These are phyloP conservation scores for Wickerhamiella dianesei DNA, from an alignment of 805 yeast species.

Conservation along the genomic window DNA sequence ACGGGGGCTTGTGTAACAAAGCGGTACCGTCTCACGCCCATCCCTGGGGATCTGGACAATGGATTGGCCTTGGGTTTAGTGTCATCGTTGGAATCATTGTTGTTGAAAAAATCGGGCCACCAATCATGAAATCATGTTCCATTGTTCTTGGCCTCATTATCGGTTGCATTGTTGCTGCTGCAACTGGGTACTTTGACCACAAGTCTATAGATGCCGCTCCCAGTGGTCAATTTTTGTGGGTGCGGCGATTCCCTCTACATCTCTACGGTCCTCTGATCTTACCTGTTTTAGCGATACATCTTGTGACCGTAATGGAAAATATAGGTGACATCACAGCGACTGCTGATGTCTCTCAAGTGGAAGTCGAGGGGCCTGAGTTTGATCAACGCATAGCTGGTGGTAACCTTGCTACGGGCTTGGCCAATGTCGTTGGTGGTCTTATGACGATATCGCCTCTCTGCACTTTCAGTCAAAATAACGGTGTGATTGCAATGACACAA, in stretches of 20 bases:
- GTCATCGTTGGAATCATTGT: slow-evolving; percentile 59
- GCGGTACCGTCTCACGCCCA: slow-evolving; percentile 31
- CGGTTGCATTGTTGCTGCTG: slow-evolving; percentile 86
- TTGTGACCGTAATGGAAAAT: slow-evolving; percentile 78
- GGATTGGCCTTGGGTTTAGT: slow-evolving; percentile 70
- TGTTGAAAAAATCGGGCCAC: slow-evolving; percentile 77
- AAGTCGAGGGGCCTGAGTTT: slow-evolving; percentile 64
- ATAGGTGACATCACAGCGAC: slow-evolving; percentile 90
- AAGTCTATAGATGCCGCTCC: slow-evolving; percentile 52
- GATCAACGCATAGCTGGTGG: slow-evolving; percentile 87
- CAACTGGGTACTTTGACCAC: slow-evolving; percentile 60
- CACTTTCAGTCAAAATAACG: slow-evolving; percentile 84
- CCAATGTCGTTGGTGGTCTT: slow-evolving; percentile 60
- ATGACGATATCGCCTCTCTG: slow-evolving; percentile 79
- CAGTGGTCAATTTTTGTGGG: slow-evolving; percentile 77
- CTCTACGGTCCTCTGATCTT: slow-evolving; percentile 74
- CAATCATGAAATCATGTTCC: slow-evolving; percentile 85
- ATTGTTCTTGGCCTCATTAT: slow-evolving; percentile 69
- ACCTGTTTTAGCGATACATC: slow-evolving; percentile 67
- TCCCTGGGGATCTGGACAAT: slow-evolving; percentile 77
- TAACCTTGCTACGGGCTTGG: slow-evolving; percentile 71
- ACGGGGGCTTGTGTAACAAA: background rate
- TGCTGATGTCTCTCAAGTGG: slow-evolving; percentile 72
- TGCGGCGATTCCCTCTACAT: slow-evolving; percentile 57
- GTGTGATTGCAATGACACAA: slow-evolving; percentile 79